phyloP scores from a whole-genome alignment of 1,139 yeast genomes.

The Diutina pseudorugosa region DNA sequence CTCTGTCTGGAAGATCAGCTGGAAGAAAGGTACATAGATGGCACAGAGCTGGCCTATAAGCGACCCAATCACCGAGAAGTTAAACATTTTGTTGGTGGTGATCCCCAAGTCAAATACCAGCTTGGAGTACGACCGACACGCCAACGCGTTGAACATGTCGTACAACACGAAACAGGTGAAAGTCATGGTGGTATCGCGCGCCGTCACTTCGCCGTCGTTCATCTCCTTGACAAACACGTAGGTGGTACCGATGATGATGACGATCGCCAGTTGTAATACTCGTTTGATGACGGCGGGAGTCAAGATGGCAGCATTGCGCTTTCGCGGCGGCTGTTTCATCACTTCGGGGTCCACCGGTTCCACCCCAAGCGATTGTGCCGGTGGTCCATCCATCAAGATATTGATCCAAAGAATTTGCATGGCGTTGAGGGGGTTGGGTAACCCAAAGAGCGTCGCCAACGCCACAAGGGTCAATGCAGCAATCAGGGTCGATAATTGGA shows the following conservation, averaged over 20 bases:
- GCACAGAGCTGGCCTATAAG: constrained; percentile 88
- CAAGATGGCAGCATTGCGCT: constrained; percentile 70
- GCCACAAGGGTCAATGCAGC: constrained; percentile 90
- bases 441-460: constrained; percentile 68
- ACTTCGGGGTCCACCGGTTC: constrained; percentile 95
- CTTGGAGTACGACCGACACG: constrained; percentile 81
- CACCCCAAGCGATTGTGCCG: constrained; percentile 94
- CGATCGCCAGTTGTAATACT: constrained; percentile 59
- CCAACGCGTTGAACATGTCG: constrained; percentile 91
- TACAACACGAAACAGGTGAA: constrained; percentile 90
- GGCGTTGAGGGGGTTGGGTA: constrained; percentile 95
- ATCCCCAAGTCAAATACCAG: constrained; percentile 74
- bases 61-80: constrained; percentile 84
- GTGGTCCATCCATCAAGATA: constrained; percentile 98
- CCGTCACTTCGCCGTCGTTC: constrained; percentile 70
- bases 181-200: constrained; percentile 97
- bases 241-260: constrained; percentile 70
- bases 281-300: constrained; percentile 58
- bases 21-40: constrained; percentile 85
- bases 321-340: constrained; percentile 89
- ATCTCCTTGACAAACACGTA: constrained; percentile 77
- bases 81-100: constrained; percentile 69
- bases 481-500: constrained; percentile 89
- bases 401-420: constrained; percentile 98
- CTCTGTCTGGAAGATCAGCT: constrained; percentile 86